Conservation (phyloP, 129 eudicot species). For the Dittrichia graveolens region DNA sequence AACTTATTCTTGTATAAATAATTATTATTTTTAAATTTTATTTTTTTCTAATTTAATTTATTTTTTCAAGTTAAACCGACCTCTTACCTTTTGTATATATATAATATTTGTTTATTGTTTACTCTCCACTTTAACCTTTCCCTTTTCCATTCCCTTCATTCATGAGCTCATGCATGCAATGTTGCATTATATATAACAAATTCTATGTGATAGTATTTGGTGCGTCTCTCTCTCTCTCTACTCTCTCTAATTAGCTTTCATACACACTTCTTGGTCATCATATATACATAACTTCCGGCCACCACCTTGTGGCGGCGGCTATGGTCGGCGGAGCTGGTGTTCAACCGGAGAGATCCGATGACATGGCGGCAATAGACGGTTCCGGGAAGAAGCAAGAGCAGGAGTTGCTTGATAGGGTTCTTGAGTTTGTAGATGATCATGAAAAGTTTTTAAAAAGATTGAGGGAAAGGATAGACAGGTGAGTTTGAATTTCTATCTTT, state of each 20-base stretch:
- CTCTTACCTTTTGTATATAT: background rate
- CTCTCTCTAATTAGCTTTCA: background rate
- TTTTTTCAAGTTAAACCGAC: slow-evolving; percentile 10
- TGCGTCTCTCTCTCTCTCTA: slow-evolving; percentile 30
- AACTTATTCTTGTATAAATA: too few relatives aligned
- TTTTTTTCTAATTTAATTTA: background rate
- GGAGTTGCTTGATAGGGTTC: slow-evolving; percentile 20
- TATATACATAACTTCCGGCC: slow-evolving; percentile 1
- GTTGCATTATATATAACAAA: slow-evolving; percentile 31
- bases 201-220: background rate
- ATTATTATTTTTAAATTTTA: too few relatives aligned
- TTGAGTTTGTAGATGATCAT: slow-evolving; percentile 28
- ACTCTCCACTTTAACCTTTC: slow-evolving; percentile 13
- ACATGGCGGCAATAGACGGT: slow-evolving; percentile 3
- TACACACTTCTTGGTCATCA: slow-evolving; percentile 3
- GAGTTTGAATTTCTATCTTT: background rate
- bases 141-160: slow-evolving; percentile 13
- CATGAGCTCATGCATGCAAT: slow-evolving; percentile 30
- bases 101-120: background rate
- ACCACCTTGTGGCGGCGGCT: slow-evolving; percentile 18
- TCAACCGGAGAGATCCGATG: background rate
- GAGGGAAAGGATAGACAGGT: slow-evolving; percentile 37
- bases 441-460: slow-evolving; percentile 22
- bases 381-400: background rate
- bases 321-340: background rate